Base-by-base conservation (phyloP, 2,329 filamentous ascomycete genomes). In the Nemania abortiva region DNA sequence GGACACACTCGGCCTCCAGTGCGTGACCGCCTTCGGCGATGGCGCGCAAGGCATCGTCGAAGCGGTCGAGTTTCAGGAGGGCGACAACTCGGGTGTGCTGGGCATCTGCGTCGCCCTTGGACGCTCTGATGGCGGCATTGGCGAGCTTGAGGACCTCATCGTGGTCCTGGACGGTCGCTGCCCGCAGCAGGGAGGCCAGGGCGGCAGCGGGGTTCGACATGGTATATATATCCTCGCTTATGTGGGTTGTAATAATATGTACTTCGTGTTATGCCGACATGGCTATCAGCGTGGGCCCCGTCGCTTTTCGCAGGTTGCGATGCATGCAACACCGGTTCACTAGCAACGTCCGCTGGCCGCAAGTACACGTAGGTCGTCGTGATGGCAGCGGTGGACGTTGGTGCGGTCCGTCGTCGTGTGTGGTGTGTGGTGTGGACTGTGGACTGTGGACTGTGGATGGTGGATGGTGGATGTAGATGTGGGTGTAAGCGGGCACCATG, bases 61-160 rank as follows among this genome's bases (percentile, higher is more conserved):
- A 96, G 67, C 92, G 91, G 80, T 96, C 93, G 74, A 96, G 88
- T 79, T 94, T 94, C 71, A 96, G 85, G 22, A 96, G 86, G 24
- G 93, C 92, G 53, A 95, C 87, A 15, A 91, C 86, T 69, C 91
- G 90, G 42, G 90, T 91, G 78, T 91, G 90, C 45, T 91, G 89
- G 62, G 91, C 90, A 49, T 88, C 82, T 37, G 79, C 69, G 53
- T 86, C 68, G 72, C 79, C 79, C 77, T 90, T 91, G 73, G 89
- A 87, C 65, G 87, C 85, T 75, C 88, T 89, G 70, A 91, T 81
- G 58, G 88, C 86, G 50, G 87, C 86, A 76, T 88, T 89, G 76
- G 89, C 86, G 59, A 88, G 85, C 77, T 87, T 85, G 68, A 96
- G 88, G 60, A 92, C 83, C 80, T 95, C 90, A 55, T 92, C 88